These are phyloP conservation scores for Candida khao-thaluensis DNA, from an alignment of 805 yeast genomes.

Conservation along the genomic window DNA sequence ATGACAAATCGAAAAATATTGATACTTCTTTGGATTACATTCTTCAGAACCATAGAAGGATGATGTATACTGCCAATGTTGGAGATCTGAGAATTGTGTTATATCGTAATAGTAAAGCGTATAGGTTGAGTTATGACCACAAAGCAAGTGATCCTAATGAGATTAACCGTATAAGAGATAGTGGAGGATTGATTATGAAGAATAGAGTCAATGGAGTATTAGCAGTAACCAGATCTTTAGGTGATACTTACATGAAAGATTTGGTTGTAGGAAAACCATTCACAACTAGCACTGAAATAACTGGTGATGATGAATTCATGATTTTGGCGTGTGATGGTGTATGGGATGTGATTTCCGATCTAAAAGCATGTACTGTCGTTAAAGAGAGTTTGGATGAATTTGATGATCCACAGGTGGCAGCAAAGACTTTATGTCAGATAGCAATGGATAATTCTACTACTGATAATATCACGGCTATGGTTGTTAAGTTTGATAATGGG, in stretches of 20 bases:
- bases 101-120: conserved; percentile 70
- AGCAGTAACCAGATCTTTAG: conserved; percentile 91
- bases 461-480: conserved; percentile 93
- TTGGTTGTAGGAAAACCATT: conserved; percentile 88
- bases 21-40: conserved; percentile 3
- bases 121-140: conserved; percentile 87
- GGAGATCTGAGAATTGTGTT: conserved; percentile 89
- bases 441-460: conserved; percentile 81
- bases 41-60: conserved; percentile 51
- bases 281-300: conserved; percentile 82
- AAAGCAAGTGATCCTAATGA: conserved; percentile 84
- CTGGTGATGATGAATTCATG: conserved; percentile 66
- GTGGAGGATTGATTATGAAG: conserved; percentile 87
- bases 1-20: conserved; percentile 1
- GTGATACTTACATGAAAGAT: conserved; percentile 90
- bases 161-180: conserved; percentile 65
- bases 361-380: conserved; percentile 74
- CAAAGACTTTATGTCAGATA: conserved; percentile 60
- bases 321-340: conserved; percentile 95
- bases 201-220: conserved; percentile 93
- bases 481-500: conserved; percentile 54
- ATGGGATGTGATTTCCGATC: conserved; percentile 93
- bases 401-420: conserved; percentile 60
- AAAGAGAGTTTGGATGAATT: conserved; percentile 41
- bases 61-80: conserved; percentile 90